These are phyloP conservation scores for Thyridium curvatum DNA, from an alignment of 2,329 filamentous ascomycete species.

Conservation along the genomic window DNA sequence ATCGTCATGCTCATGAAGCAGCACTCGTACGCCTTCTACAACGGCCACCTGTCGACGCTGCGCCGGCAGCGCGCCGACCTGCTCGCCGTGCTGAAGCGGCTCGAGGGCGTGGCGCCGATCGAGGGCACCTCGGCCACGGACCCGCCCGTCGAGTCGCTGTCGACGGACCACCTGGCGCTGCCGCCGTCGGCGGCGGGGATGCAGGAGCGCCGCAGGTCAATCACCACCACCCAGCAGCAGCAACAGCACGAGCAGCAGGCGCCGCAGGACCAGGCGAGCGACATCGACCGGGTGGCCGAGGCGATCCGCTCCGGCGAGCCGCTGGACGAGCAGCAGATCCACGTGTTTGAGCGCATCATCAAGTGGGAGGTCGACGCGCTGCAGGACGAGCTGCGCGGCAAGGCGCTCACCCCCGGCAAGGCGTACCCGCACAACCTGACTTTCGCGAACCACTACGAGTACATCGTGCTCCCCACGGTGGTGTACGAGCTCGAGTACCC, in stretches of 20 bases:
- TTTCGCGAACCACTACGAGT: slow-evolving; percentile 60
- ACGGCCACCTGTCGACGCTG: slow-evolving; percentile 61
- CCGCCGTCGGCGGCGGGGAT: slow-evolving; percentile 32
- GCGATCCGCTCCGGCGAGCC: slow-evolving; percentile 56
- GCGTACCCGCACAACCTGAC: slow-evolving; percentile 67
- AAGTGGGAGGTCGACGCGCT: slow-evolving; percentile 60
- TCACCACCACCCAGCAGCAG: slow-evolving; percentile 19
- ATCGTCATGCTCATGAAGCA: slow-evolving; percentile 80
- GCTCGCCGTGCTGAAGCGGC: slow-evolving; percentile 44
- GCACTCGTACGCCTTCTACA: slow-evolving; percentile 74
- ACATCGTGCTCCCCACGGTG: slow-evolving; percentile 67
- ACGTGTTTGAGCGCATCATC: slow-evolving; percentile 58
- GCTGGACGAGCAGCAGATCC: slow-evolving; percentile 55
- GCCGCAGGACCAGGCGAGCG: slow-evolving; percentile 8
- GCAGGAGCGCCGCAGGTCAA: slow-evolving; percentile 34
- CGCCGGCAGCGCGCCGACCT: slow-evolving; percentile 44
- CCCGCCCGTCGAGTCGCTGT: slow-evolving; percentile 33
- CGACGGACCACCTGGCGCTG: slow-evolving; percentile 36
- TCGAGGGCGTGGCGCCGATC: slow-evolving; percentile 46
- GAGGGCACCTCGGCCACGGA: slow-evolving; percentile 33
- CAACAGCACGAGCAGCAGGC: slow-evolving; percentile 7
- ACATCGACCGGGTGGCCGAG: slow-evolving; percentile 54
- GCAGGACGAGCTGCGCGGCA: slow-evolving; percentile 58
- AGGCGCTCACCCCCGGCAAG: slow-evolving; percentile 40
- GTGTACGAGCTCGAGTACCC: slow-evolving; percentile 79